Conservation (phyloP, 768 basidiomycete genomes). For the Lactarius vividus region DNA sequence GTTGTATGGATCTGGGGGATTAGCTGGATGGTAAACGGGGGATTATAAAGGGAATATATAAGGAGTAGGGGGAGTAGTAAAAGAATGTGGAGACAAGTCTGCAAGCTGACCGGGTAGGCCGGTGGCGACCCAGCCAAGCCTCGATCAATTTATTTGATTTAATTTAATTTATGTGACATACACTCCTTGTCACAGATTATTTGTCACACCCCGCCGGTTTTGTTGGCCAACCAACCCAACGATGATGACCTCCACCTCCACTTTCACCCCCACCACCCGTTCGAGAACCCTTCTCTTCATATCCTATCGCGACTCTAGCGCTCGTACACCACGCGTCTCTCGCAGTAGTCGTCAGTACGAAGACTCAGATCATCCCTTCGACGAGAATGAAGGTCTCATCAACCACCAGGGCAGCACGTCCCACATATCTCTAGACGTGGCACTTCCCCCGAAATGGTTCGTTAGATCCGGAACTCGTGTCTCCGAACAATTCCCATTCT, state of each 20-base stretch:
- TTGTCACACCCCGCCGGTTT: slow-evolving; percentile 1
- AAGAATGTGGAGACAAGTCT: slow-evolving; percentile 7
- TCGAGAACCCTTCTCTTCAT: slow-evolving; percentile 91
- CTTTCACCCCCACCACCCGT: slow-evolving; percentile 54
- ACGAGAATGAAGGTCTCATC: slow-evolving; percentile 71
- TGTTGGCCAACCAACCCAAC: slow-evolving; percentile 17
- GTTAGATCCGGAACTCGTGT: slow-evolving; percentile 24
- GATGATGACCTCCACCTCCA: slow-evolving; percentile 29
- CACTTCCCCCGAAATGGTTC: slow-evolving; percentile 87
- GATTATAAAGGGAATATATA: slow-evolving; percentile 24
- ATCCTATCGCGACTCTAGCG: slow-evolving; percentile 82
- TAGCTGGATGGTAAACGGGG: slow-evolving; percentile 24
- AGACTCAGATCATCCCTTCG: slow-evolving; percentile 49
- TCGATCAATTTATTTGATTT: not conserved
- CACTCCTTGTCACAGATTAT: not conserved
- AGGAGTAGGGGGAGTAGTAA: slow-evolving; percentile 19
- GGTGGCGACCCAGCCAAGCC: not conserved
- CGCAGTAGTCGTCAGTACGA: slow-evolving; percentile 42
- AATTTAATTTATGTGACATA: not conserved
- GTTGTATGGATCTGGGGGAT: slow-evolving; percentile 21
- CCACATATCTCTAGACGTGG: slow-evolving; percentile 53
- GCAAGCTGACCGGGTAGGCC: not conserved
- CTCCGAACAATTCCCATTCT: slow-evolving; percentile 29
- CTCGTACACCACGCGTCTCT: slow-evolving; percentile 43
- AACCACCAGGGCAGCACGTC: slow-evolving; percentile 39